Evolutionary conservation across 345 rosid genomes (phyloP).

Genomic region (Eucalyptus curtisii): DNA sequence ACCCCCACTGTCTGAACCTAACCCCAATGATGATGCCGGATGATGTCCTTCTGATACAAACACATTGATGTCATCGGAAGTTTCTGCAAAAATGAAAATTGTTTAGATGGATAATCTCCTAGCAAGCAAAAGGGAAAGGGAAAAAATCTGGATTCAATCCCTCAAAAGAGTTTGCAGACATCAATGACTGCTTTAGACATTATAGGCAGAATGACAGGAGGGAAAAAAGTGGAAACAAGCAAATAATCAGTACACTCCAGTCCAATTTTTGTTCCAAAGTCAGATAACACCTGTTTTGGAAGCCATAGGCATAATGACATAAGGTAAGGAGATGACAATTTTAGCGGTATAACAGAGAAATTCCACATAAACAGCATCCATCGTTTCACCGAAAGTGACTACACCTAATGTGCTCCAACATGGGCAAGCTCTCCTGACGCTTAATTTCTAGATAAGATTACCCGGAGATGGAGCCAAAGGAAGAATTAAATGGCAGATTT

Average conservation of each 20-base stretch:
- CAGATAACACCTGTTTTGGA: not conserved
- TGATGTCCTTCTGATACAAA: constrained; percentile 15
- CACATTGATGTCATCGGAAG: not conserved
- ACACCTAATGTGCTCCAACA: not conserved
- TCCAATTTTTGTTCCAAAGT: not conserved
- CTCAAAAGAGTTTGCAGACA: not conserved
- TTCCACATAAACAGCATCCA: not conserved
- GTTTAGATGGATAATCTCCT: constrained; percentile 7
- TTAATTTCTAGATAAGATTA: not conserved
- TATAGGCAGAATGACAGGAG: not conserved
- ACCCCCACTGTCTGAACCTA: constrained; percentile 1
- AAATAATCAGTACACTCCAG: not conserved
- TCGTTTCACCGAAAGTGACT: not conserved
- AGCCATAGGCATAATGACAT: not conserved
- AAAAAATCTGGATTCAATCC: not conserved
- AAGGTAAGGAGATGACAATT: not conserved
- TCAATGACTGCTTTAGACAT: not conserved
- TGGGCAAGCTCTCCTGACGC: not conserved
- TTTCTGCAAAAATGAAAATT: not conserved
- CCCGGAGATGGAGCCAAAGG: not conserved
- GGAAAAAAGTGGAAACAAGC: not conserved
- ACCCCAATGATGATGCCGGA: constrained; percentile 12
- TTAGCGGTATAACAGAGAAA: not conserved
- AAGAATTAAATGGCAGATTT: not conserved
- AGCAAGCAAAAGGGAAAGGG: not conserved